Conservation (phyloP, 257 asterid genomes). For the Perilla frutescens region DNA sequence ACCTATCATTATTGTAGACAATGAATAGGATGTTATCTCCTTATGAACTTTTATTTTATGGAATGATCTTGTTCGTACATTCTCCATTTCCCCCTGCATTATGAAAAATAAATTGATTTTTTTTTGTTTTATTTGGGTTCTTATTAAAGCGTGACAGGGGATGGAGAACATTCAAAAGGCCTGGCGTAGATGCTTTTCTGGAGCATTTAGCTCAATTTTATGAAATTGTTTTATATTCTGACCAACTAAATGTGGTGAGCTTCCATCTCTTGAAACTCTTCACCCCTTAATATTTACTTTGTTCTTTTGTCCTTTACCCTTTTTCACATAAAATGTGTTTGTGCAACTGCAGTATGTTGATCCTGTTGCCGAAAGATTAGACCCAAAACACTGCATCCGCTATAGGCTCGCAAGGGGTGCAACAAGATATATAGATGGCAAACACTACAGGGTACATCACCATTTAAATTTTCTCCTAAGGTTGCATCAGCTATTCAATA, state of each 20-base stretch:
- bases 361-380: conserved; percentile 77
- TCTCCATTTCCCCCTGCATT: conserved; percentile 5
- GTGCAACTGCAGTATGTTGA: conserved; percentile 76
- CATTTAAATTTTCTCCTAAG: conserved; percentile 22
- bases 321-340: conserved; percentile 4
- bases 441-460: conserved; percentile 79
- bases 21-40: neutral
- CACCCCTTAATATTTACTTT: neutral
- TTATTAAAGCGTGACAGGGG: conserved; percentile 84
- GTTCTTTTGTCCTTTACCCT: neutral
- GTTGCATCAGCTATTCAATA: conserved; percentile 4
- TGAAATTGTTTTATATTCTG: conserved; percentile 81
- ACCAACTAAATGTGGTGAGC: conserved; percentile 67
- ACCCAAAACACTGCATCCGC: conserved; percentile 70
- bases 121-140: conserved; percentile 12
- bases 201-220: conserved; percentile 83
- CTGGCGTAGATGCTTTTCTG: conserved; percentile 91
- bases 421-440: conserved; percentile 75
- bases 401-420: conserved; percentile 75
- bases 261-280: neutral
- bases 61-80: neutral
- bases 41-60: neutral
- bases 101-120: neutral
- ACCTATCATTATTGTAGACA: neutral
- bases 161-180: conserved; percentile 95